phyloP scores from a whole-genome alignment of 352 stramenopile species.

The Phytophthora quininea region DNA sequence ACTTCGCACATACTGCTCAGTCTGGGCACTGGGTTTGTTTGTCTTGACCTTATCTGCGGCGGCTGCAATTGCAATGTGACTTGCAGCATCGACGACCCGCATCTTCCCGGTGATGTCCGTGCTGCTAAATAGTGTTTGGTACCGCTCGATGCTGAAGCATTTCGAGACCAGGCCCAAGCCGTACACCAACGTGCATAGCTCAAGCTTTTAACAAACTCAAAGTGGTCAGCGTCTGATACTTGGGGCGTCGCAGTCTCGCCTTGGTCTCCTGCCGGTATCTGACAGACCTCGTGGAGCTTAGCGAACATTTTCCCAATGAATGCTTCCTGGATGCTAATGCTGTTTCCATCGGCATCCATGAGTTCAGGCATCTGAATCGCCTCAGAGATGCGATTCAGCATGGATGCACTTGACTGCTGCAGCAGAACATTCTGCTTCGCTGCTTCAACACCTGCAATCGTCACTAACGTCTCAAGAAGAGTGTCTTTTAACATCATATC shows the following conservation, averaged over 20 bases:
- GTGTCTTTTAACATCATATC: constrained; percentile 33
- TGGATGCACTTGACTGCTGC: constrained; percentile 36
- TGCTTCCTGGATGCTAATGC: constrained; percentile 4
- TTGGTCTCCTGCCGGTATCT: background rate
- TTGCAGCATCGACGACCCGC: constrained; percentile 15
- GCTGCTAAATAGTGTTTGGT: constrained; percentile 22
- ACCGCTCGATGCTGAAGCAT: constrained; percentile 28
- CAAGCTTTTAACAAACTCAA: constrained; percentile 34
- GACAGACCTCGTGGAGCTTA: constrained; percentile 4
- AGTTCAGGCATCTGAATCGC: constrained; percentile 42
- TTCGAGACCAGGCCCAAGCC: constrained; percentile 14
- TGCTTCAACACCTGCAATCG: constrained; percentile 28
- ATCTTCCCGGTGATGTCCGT: constrained; percentile 10
- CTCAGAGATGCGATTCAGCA: constrained; percentile 41
- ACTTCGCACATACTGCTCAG: constrained; percentile 23
- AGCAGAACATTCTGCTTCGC: constrained; percentile 40
- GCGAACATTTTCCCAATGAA: constrained; percentile 18
- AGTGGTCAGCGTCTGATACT: constrained; percentile 7
- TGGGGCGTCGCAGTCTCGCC: too few relatives aligned
- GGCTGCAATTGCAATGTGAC: constrained; percentile 17
- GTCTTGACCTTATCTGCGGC: constrained; percentile 8
- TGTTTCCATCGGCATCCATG: constrained; percentile 16
- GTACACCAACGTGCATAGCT: constrained; percentile 27
- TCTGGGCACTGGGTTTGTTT: background rate
- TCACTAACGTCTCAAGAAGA: constrained; percentile 36